phyloP scores from a whole-genome alignment of 176 grass and related monocot species.

The Aegilops sharonensis region DNA sequence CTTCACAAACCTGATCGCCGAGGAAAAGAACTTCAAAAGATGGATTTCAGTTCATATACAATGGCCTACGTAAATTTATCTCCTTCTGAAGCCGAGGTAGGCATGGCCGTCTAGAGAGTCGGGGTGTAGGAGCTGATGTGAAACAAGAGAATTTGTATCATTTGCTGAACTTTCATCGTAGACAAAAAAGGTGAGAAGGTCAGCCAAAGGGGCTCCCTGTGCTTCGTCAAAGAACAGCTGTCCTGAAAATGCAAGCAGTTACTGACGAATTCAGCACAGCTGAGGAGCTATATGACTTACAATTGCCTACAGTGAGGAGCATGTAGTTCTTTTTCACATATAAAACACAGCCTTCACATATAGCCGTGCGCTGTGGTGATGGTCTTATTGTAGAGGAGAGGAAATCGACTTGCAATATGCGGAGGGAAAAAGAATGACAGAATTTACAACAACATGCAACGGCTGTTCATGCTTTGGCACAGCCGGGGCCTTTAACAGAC shows the following conservation, averaged over 20 bases:
- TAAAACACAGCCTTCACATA: too few relatives aligned
- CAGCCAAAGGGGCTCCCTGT: neutral
- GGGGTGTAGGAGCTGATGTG: neutral
- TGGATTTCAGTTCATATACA: neutral
- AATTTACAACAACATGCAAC: neutral
- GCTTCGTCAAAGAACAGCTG: neutral
- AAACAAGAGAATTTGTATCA: neutral
- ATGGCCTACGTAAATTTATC: neutral
- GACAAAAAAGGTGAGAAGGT: too few relatives aligned
- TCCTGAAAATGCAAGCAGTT: neutral
- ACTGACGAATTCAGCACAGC: neutral
- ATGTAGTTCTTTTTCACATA: too few relatives aligned
- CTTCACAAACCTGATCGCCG: neutral
- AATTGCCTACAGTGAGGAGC: neutral
- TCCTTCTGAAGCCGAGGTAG: too few relatives aligned
- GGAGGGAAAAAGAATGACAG: neutral
- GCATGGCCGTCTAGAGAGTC: too few relatives aligned
- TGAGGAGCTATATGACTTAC: neutral
- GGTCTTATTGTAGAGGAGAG: too few relatives aligned
- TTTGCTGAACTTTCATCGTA: too few relatives aligned
- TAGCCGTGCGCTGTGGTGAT: too few relatives aligned
- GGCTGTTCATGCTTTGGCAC: neutral
- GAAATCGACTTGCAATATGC: neutral
- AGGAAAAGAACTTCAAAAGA: neutral
- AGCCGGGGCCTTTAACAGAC: neutral